Base-by-base conservation (phyloP, 1,139 yeast species). In the Sugiyamaella grinbergsii region DNA sequence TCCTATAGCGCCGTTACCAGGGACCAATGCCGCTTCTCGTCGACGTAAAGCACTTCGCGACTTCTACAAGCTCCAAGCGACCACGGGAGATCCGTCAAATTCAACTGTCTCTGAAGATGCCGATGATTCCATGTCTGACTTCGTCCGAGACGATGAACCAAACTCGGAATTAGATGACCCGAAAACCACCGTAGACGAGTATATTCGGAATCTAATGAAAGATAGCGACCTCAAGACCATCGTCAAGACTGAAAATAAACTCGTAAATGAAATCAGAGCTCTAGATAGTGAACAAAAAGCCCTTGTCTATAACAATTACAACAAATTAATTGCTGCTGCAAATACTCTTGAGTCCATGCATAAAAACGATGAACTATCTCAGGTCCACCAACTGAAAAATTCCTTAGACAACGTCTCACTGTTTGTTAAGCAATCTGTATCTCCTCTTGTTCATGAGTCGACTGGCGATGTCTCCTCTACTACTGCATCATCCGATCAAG, bases 241-340 rank as follows among this genome's bases (percentile, higher is more conserved):
- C 15, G 54, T 71, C 20, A 55, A 55, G 48, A 59, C 61, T 7
- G 72, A 67, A 38, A 69, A 66, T 52, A 59, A 60, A 47, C 60
- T 71, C 42, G 55, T 62, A 31, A 61, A 58, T 28, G 74, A 72
- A 37, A 62, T 71, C 26, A 58, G 67, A 22, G 63, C 68, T 4
- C 61, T 73, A 26, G 72, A 72, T 36, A 69, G 73, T 45, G 75
- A 72, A 47, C 73, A 71, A 42, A 73, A 73, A 55, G 73, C 76
- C 15, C 62, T 73, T 24, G 75, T 73, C 1, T 73, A 73, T 55
- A 72, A 73, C 56, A 73, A 73, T 54, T 73, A 73, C 59, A 65
- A 69, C 43, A 71, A 72, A 47, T 65, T 72, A 41, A 72, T 72
- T 44, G 59, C 68, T 13, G 74, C 74, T 3, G 66, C 73, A 3